These are phyloP conservation scores for Globisporangium viniferum DNA, from an alignment of 352 stramenopile species.

Conservation along the genomic window DNA sequence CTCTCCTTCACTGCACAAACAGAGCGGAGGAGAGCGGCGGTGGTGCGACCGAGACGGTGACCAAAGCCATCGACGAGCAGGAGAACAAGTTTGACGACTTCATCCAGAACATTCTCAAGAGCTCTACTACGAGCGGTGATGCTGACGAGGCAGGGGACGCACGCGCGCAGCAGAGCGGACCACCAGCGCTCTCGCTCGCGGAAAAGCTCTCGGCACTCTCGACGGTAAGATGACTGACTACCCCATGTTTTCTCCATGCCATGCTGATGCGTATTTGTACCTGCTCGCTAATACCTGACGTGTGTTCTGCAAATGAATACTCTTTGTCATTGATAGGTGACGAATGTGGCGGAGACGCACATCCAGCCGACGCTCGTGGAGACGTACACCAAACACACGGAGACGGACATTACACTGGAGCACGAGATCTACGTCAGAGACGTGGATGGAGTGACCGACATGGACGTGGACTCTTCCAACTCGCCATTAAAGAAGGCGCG, in stretches of 20 bases:
- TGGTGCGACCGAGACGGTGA: slow-evolving; percentile 40
- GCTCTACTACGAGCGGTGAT: slow-evolving; percentile 15
- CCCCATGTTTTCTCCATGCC: neutral
- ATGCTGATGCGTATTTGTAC: neutral
- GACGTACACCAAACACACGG: slow-evolving; percentile 82
- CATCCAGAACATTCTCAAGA: slow-evolving; percentile 85
- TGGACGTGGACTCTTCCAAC: slow-evolving; percentile 37
- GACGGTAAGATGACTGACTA: slow-evolving; percentile 34
- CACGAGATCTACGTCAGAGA: slow-evolving; percentile 64
- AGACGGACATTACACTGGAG: slow-evolving; percentile 83
- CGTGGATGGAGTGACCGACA: slow-evolving; percentile 24
- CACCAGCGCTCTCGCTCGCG: slow-evolving; percentile 49
- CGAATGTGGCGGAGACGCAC: slow-evolving; percentile 72
- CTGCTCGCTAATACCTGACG: neutral
- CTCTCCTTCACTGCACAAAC: neutral
- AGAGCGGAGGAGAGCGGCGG: slow-evolving; percentile 44
- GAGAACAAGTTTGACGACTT: slow-evolving; percentile 81
- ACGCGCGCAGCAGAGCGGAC: slow-evolving; percentile 4
- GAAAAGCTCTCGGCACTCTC: slow-evolving; percentile 76
- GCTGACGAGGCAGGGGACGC: slow-evolving; percentile 20
- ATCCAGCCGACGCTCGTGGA: slow-evolving; percentile 79
- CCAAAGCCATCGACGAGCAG: slow-evolving; percentile 62
- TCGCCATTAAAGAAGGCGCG: slow-evolving; percentile 31
- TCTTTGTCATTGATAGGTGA: slow-evolving; percentile 26
- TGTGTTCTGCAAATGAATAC: neutral